Base-by-base conservation (phyloP, 1,284 basidiomycete species). In the Microbotryum intermedium region DNA sequence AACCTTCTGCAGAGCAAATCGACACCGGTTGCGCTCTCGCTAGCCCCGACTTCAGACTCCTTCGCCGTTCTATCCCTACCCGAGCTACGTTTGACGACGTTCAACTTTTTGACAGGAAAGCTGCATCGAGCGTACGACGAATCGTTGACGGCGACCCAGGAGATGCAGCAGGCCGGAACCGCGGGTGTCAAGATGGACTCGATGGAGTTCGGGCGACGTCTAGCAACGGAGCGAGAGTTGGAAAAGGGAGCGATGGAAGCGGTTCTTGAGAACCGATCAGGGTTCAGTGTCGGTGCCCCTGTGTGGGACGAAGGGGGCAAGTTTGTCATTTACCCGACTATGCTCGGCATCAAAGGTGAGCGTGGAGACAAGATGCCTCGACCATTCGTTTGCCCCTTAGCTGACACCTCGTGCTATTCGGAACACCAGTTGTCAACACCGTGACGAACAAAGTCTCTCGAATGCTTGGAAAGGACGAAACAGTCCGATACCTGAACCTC, bases 151-250 rank as follows among this genome's bases (percentile, higher is more conserved):
- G 92, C 94, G 0, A 86, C 92, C 39, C 88, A 93, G 71, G 92
- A 97, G 74, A 97, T 97, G 92, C 75, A 76, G 58, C 73, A 75
- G 58, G 74, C 72, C 4, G 62, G 60, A 5, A 62, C 68, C 8
- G 85, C 89, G 0, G 82, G 90, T 21, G 90, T 87, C 76, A 87
- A 85, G 72, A 84, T 98, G 11, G 95, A 99, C 65, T 92, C 97
- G 74, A 99, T 99, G 94, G 95, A 99, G 74, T 97, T 99, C 72
- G 94, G 95, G n/a, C 80, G 95, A 59, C 81, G 95, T 11, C 79
- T 98, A 52, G 95, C 95, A 1, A 79, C 86, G 18, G 95, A 99
- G 75, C 81, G 89, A 62, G 94, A 98, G 71, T 76, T 99, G 51
- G 90, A 97, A 73, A 79, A 86, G 45, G 83, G 85, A 44, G 67